A percentile compares a stretch with the other conserved stretches of the same genome.
Conservation (phyloP, 2,329 filamentous ascomycete species). For the Xylariales sp. region DNA sequence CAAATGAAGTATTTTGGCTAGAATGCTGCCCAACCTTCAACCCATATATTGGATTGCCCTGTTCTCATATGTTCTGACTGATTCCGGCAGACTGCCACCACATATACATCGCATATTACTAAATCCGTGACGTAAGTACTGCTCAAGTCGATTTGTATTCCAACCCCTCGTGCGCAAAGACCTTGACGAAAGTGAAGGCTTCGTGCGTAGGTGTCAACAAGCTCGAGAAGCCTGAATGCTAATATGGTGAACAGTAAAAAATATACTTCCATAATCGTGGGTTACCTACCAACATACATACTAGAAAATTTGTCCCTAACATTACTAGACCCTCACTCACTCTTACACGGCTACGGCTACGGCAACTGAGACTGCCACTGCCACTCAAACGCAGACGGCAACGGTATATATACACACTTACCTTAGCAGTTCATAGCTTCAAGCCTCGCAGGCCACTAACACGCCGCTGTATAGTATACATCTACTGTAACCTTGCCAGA, state of each 20-base stretch:
- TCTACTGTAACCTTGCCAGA: conserved; percentile 13
- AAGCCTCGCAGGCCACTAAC: not conserved
- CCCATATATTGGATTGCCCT: not conserved
- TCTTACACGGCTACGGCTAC: conserved; percentile 15
- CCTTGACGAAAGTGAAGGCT: not conserved
- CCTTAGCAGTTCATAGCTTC: not conserved
- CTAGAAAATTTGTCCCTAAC: conserved; percentile 2
- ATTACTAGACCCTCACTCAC: conserved; percentile 9
- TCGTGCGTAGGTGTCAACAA: not conserved
- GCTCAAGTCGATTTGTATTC: not conserved
- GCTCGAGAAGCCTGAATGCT: conserved; percentile 2
- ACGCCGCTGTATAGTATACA: conserved; percentile 9
- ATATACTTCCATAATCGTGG: conserved; percentile 29
- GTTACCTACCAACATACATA: not conserved
- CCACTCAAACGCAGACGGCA: conserved; percentile 9
- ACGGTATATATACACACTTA: conserved; percentile 8
- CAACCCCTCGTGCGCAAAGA: not conserved
- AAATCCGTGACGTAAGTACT: conserved; percentile 33
- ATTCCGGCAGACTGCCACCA: conserved; percentile 12
- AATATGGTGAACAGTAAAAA: conserved; percentile 19
- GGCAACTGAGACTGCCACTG: conserved; percentile 1
- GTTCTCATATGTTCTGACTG: conserved; percentile 16
- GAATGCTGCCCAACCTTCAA: not conserved
- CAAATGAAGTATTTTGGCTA: not conserved
- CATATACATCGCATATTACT: conserved; percentile 21